Evolutionary conservation across 345 rosid genomes (phyloP), one percentile per base, ranked within the genome.

Genomic region (Hirschfeldia incana): DNA sequence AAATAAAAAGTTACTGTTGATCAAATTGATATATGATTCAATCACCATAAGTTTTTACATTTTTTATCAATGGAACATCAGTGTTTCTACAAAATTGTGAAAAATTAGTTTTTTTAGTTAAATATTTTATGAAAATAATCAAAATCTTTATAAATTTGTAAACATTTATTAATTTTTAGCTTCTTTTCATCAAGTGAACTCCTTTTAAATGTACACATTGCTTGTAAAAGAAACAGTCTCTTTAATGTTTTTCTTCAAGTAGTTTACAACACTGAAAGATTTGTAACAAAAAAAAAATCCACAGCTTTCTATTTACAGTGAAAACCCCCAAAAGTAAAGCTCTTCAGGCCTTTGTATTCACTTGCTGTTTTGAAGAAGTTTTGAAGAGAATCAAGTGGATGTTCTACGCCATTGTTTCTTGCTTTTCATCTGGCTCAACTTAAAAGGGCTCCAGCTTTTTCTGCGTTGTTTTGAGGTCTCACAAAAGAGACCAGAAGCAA

Each of bases 371-470:
- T n/a, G 46, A 39, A 39, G 13, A 37, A 39, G 13, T 39, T 39
- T 39, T 39, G 46, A 39, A 39, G 13, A 33, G 53, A 13, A 67
- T 82, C 84, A 87, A 73, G 90, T 85, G 0, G 96, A 91, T 15
- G 97, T 82, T 85, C 99, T 90, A 69, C 99, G 83, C 97, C 94
- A 90, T 81, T 95, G 97, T 82, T 85, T 93, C 89, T 88, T 93
- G 34, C 86, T 84, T 83, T 90, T 95, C 88, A 85, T 90, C 73
- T 90, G 93, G 77, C 86, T 80, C 83, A 91, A 82, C 86, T 90
- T 90, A 77, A 93, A 95, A 3, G 97, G 99, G 73, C 98, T 93
- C 99, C 92, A 95, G 81, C 94, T 95, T 81, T 93, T 93, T 81
- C 92, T 87, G 8, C 94, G 97, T 76, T 88, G 97, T 76, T 88